Evolutionary conservation across 2,329 filamentous ascomycete genomes (phyloP), one percentile per base, ranked within the genome.

Genomic region (Coccinonectria pachysandricola): DNA sequence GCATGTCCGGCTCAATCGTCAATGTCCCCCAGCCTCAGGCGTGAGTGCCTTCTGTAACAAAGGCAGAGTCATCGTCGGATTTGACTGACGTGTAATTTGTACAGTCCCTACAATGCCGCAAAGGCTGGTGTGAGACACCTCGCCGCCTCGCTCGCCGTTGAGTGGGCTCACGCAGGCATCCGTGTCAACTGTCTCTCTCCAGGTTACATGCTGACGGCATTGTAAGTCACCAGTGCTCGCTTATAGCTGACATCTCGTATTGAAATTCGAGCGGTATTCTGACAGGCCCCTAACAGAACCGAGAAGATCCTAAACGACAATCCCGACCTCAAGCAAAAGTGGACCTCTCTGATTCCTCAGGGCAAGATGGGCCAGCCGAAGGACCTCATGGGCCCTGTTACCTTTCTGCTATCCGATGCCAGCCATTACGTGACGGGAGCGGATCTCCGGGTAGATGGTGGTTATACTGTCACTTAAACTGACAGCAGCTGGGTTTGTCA

Each of bases 101-200:
- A 15, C 34, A 70, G 66, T 23, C 86, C 87, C 0, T 95, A 95
- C 62, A 95, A 95, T 51, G 83, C 81, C 5, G 76, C 86, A 36
- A 96, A 96, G 60, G 88, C 91, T 18, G 91, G 84, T 8, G 81
- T 96, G 23, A 71, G 87, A 36, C 88, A 96, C 57, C 60, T 96
- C 34, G 86, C 85, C 8, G 72, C 82, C 19, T 91, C 81, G 39
- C 67, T 95, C 45, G 87, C 87, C 18, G 87, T 95, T 26, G 91
- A 96, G 57, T 96, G 91, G 88, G 86, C 88, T 0, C 68, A 77
- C 42, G 75, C 79, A 19, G 79, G 79, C 41, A 94, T 96, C 49
- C 75, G 88, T 18, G 88, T 96, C 42, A 96, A 96, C 63, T 91
- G 83, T 57, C 91, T 96, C 53, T 86, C 79, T 15, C 88, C 88